phyloP scores from a whole-genome alignment of 1,284 basidiomycete genomes.

The Violaceomyces palustris region DNA sequence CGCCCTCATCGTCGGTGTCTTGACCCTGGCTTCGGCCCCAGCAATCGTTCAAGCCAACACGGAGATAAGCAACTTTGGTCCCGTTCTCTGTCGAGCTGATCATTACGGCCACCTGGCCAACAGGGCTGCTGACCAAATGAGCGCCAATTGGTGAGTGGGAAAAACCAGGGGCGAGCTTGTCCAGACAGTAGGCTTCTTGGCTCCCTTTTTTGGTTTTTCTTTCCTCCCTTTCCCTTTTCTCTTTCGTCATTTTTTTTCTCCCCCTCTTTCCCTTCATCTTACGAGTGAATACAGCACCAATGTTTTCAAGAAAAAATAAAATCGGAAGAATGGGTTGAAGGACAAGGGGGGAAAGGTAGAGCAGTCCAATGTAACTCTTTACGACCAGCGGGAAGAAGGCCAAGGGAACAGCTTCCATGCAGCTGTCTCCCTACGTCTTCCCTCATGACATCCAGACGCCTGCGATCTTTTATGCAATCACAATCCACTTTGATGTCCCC shows the following conservation, averaged over 20 bases:
- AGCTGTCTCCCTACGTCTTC: too few relatives aligned
- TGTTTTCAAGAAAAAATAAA: too few relatives aligned
- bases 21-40: conserved; percentile 2
- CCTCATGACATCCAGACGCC: too few relatives aligned
- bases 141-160: conserved; percentile 19
- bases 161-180: background rate
- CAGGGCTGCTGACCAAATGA: conserved; percentile 29
- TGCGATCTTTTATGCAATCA: too few relatives aligned
- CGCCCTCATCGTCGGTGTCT: conserved; percentile 10
- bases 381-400: too few relatives aligned
- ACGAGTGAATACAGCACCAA: conserved; percentile 1
- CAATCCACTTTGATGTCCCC: too few relatives aligned
- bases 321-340: too few relatives aligned
- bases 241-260: too few relatives aligned
- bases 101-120: conserved; percentile 32
- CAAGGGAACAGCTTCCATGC: too few relatives aligned
- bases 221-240: too few relatives aligned
- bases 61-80: conserved; percentile 32
- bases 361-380: too few relatives aligned
- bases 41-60: conserved; percentile 24
- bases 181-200: background rate
- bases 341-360: too few relatives aligned
- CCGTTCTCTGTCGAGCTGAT: conserved; percentile 28
- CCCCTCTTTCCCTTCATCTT: conserved; percentile 9
- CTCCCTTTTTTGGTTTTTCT: background rate